Evolutionary conservation across 768 basidiomycete species (phyloP).

Genomic region (Boletellus ananas): DNA sequence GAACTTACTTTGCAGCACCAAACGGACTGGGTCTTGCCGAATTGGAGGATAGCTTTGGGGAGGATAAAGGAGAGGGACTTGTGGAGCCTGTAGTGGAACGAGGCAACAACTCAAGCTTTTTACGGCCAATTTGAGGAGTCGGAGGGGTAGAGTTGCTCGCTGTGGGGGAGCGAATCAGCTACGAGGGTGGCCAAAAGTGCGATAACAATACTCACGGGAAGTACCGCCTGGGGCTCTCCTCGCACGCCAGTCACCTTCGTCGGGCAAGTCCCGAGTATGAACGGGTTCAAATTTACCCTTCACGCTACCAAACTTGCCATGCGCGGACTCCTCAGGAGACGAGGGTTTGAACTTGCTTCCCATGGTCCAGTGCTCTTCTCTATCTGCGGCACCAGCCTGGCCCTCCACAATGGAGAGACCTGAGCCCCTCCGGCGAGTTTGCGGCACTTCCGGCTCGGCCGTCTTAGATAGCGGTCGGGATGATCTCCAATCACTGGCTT

Average conservation of each 20-base stretch:
- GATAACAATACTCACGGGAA: constrained; percentile 56
- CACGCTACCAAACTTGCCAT: constrained; percentile 41
- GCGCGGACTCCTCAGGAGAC: constrained; percentile 37
- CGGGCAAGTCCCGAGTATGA: constrained; percentile 47
- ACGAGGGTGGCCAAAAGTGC: constrained; percentile 3
- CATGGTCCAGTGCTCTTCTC: constrained; percentile 74
- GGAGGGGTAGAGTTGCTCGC: constrained; percentile 73
- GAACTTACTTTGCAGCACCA: constrained; percentile 71
- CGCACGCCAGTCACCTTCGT: constrained; percentile 73
- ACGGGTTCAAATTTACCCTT: constrained; percentile 54
- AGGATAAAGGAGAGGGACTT: constrained; percentile 71
- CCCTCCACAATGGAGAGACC: constrained; percentile 47
- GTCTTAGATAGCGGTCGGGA: constrained; percentile 38
- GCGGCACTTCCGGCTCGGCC: constrained; percentile 45
- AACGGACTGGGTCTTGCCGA: constrained; percentile 71
- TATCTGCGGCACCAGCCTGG: constrained; percentile 57
- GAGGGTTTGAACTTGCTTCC: constrained; percentile 72
- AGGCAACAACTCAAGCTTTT: constrained; percentile 83
- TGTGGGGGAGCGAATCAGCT: constrained; percentile 27
- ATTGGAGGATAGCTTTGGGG: constrained; percentile 63
- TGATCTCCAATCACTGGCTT: constrained; percentile 69
- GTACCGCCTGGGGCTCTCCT: constrained; percentile 45
- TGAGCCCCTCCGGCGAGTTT: constrained; percentile 54
- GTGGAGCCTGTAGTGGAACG: constrained; percentile 66
- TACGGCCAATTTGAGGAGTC: constrained; percentile 74